Conservation (phyloP, 164 flowering plant species). For the Santalum album region DNA sequence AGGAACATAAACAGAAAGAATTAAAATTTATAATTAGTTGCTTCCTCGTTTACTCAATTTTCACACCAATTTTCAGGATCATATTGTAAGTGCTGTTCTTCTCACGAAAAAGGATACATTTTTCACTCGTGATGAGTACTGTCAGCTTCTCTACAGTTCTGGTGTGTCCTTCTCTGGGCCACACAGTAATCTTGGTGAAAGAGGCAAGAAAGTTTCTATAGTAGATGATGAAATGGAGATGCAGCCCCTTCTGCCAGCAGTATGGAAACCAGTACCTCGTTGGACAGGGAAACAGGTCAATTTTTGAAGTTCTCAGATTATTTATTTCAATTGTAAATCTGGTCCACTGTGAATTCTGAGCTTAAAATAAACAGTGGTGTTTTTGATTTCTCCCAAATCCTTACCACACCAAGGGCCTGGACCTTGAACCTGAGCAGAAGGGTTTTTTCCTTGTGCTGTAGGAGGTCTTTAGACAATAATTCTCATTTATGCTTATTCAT, state of each 20-base stretch:
- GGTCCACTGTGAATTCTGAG: no score
- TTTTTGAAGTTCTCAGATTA: neutral
- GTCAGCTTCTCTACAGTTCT: constrained; percentile 70
- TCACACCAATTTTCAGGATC: constrained; percentile 58
- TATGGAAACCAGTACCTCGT: constrained; percentile 72
- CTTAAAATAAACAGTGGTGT: no score
- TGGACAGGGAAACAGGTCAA: constrained; percentile 98
- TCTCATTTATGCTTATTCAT: neutral
- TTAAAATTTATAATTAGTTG: no score
- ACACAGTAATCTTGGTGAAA: constrained; percentile 20
- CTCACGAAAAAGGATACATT: constrained; percentile 89
- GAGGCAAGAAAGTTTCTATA: constrained; percentile 37
- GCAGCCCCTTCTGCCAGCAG: constrained; percentile 47
- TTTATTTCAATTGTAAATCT: no score
- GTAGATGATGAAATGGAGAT: constrained; percentile 45
- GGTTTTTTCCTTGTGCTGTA: neutral
- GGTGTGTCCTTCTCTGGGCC: constrained; percentile 36
- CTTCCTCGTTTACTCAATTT: no score
- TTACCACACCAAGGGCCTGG: no score
- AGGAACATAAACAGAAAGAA: no score
- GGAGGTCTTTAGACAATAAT: neutral
- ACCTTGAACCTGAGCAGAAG: no score
- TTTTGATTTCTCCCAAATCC: no score
- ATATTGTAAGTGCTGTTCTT: constrained; percentile 71
- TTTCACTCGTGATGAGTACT: constrained; percentile 54